Evolutionary conservation across 2,329 filamentous ascomycete genomes (phyloP), one percentile per base, ranked within the genome.

Genomic region (Aureobasidium sp.): DNA sequence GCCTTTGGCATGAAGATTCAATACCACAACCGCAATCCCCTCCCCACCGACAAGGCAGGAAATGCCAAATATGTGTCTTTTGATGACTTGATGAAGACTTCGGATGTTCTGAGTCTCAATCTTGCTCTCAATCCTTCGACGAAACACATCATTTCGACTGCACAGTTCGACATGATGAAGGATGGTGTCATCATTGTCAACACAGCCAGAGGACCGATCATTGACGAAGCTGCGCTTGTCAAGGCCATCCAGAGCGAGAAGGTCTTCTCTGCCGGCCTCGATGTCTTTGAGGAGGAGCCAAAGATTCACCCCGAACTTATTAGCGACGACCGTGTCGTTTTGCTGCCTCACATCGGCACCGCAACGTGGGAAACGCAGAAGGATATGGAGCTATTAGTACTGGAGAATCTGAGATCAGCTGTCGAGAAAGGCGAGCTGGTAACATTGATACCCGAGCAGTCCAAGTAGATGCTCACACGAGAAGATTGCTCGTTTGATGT

Each of bases 391-490:
- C 67, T 84, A 58, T 68, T 85, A 65, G 82, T 85, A 21, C 64
- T 85, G 68, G 77, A 82, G 36, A 85, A 85, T 65, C 64, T 87
- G 69, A 79, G 79, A 68, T 78, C 74, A 36, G 83, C 80, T 6
- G 76, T 86, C 42, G 78, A 84, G 67, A 77, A 80, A 62, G 82
- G 81, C 5, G 78, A 77, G 63, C 71, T 87, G 69, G 72, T 85
- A 62, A 86, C 84, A n/a, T 77, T 81, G 64, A 80, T 87, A 44
- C 78, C 81, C 4, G 84, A 85, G 72, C 84, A 86, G 75, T 82
- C 80, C 69, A 73, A 73, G 63, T 67, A 62, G 60, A 42, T 49
- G 55, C 55, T 48, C 39, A 57, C 29, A 5, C 30, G n/a, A 45
- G 29, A 9, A 16, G 9, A 3, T 29, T 42, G 21, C 5, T 25